Base-by-base conservation (phyloP, 192 early-diverging fungal genomes). In the Paraglomus occultum region DNA sequence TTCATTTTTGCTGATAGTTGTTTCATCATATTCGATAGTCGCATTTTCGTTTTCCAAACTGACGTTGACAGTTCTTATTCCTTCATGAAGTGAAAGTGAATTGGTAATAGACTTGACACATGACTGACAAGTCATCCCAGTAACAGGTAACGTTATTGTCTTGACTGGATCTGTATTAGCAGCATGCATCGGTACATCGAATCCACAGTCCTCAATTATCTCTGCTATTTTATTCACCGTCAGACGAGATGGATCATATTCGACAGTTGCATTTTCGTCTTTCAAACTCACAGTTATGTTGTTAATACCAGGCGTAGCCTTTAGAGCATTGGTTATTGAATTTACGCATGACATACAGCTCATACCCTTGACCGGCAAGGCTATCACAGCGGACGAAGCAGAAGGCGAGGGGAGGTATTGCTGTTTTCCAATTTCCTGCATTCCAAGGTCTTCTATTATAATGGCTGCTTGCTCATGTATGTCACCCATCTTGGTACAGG, bases 301-400 rank as follows among this genome's bases (percentile, higher is more conserved):
- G 6, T 75, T 39, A 31, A 93, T 77, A 7, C 93, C 91, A 1
- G 70, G 42, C 2, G 80, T 55, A 23, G 72, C 72, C 12, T 71
- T 64, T 4, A 94, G 71, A 22, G 80, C 87, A 17, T 67, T 79
- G 15, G 85, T 88, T 51, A 94, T 84, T 1, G 89, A 82, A 8
- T 82, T 84, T 6, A 94, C 93, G 60, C 93, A 95, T 50, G 89
- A 91, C 59, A 89, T 80, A 79, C 92, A 93, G 0, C 89, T 92
- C 92, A 93, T 93, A 20, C 88, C 88, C 38, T 71, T 63, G 53
- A 83, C 75, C 17, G 79, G 77, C 11, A 78, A 46, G 10, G 70
- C 64, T 17, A 71, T 47, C 31, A 31, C 31, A 31, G 31, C 31
- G 31, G 31, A 31, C 31, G 31, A 31, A 1, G 31, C 3, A 3